phyloP scores from a whole-genome alignment of 2,329 filamentous ascomycete genomes.

The Ascochyta rabiei region DNA sequence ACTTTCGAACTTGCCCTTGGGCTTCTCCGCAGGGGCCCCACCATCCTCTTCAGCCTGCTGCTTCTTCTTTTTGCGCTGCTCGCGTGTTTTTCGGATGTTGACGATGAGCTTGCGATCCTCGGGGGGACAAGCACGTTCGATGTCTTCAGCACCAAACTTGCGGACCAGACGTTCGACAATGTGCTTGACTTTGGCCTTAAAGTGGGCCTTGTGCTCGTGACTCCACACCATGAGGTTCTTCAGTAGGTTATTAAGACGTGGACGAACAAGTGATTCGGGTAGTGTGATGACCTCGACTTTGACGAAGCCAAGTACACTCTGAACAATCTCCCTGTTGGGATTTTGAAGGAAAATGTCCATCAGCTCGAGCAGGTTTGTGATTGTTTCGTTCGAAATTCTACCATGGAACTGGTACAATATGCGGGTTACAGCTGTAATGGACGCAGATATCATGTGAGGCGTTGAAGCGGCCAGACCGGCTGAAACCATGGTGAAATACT shows the following conservation, averaged over 20 bases:
- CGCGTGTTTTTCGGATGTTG: slow-evolving; percentile 95
- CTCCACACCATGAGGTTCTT: slow-evolving; percentile 95
- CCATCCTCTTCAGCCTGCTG: slow-evolving; percentile 66
- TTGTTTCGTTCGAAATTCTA: slow-evolving; percentile 69
- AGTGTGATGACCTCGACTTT: slow-evolving; percentile 93
- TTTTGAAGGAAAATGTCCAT: slow-evolving; percentile 96
- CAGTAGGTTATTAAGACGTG: slow-evolving; percentile 76
- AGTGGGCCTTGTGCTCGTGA: slow-evolving; percentile 97
- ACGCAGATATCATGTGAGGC: slow-evolving; percentile 96
- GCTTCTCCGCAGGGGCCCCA: slow-evolving; percentile 49
- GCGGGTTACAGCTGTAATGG: slow-evolving; percentile 93
- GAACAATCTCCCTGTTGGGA: slow-evolving; percentile 96
- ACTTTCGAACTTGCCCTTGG: slow-evolving; percentile 76
- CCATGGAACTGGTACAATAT: slow-evolving; percentile 89
- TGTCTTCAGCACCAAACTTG: slow-evolving; percentile 80
- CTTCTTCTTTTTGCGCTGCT: slow-evolving; percentile 89
- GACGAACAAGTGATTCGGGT: slow-evolving; percentile 77
- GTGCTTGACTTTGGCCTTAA: slow-evolving; percentile 97
- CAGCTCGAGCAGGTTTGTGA: slow-evolving; percentile 86
- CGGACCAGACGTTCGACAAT: slow-evolving; percentile 94
- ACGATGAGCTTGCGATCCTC: slow-evolving; percentile 86
- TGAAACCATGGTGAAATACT: slow-evolving; percentile 98
- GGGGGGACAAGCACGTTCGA: slow-evolving; percentile 83
- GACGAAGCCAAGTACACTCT: slow-evolving; percentile 91
- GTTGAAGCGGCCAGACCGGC: slow-evolving; percentile 91